A percentile compares a stretch with the other conserved stretches of the same genome.
Conservation (phyloP, 495 filamentous ascomycete genomes). For the Evernia prunastri region DNA sequence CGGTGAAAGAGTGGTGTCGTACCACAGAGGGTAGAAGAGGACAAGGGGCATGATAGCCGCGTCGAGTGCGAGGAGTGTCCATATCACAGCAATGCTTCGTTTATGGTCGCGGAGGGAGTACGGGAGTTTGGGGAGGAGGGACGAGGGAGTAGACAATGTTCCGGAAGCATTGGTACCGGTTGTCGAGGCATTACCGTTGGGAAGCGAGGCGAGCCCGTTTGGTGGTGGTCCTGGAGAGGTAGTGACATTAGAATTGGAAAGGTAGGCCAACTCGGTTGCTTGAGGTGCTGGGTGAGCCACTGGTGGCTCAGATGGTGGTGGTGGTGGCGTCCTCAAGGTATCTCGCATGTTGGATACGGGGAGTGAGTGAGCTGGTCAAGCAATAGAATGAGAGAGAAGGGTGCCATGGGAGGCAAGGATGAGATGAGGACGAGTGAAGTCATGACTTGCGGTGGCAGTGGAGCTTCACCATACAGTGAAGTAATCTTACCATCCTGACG, state of each 20-base stretch:
- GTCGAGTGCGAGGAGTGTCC: constrained; percentile 51
- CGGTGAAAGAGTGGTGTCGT: constrained; percentile 36
- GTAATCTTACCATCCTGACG: too few relatives aligned
- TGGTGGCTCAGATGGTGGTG: background rate
- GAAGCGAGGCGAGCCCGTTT: background rate
- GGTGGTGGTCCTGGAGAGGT: background rate
- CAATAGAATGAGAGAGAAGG: background rate
- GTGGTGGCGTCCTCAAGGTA: background rate
- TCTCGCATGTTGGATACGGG: background rate
- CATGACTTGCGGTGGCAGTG: background rate
- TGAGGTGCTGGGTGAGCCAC: background rate
- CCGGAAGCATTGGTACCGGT: background rate
- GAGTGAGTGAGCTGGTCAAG: background rate
- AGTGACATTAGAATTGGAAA: background rate
- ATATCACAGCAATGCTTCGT: constrained; percentile 51
- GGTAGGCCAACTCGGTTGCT: background rate
- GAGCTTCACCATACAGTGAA: too few relatives aligned
- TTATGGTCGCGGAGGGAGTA: constrained; percentile 51
- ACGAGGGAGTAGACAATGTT: background rate
- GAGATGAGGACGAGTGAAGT: background rate
- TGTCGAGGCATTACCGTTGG: background rate
- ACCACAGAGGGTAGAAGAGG: constrained; percentile 53
- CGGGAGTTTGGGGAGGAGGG: constrained; percentile 43
- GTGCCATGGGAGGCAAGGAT: background rate
- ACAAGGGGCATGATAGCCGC: constrained; percentile 48